Percentiles rank a stretch among this genome's conserved stretches.
phyloP scores from a whole-genome alignment of 2,329 filamentous ascomycete genomes.

The Penicillium sclerotigenum region DNA sequence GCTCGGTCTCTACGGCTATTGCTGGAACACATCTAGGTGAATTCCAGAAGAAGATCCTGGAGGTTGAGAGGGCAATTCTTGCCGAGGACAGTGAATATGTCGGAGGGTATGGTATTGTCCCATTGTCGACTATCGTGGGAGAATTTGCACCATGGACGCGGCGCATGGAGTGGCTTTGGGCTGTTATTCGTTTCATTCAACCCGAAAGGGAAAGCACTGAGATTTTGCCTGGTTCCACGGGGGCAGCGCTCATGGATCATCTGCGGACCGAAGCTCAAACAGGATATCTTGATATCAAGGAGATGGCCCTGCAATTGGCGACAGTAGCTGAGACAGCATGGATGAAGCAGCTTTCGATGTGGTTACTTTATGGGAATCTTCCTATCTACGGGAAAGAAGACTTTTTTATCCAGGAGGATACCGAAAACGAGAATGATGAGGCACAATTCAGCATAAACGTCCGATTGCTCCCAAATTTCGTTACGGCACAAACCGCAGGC shows the following conservation, averaged over 20 bases:
- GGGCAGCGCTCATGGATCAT: slow-evolving; percentile 72
- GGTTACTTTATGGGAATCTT: slow-evolving; percentile 83
- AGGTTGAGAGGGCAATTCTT: slow-evolving; percentile 77
- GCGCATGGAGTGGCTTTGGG: slow-evolving; percentile 81
- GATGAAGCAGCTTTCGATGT: slow-evolving; percentile 85
- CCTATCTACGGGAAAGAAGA: slow-evolving; percentile 75
- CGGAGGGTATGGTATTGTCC: slow-evolving; percentile 89
- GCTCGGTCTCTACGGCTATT: slow-evolving; percentile 79
- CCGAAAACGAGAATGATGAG: slow-evolving; percentile 39
- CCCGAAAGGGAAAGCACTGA: slow-evolving; percentile 35
- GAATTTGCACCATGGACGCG: slow-evolving; percentile 87
- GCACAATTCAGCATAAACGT: slow-evolving; percentile 58
- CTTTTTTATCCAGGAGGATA: slow-evolving; percentile 69
- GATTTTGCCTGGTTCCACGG: slow-evolving; percentile 52
- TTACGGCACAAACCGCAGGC: slow-evolving; percentile 67
- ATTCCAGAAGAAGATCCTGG: slow-evolving; percentile 80
- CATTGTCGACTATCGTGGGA: slow-evolving; percentile 75
- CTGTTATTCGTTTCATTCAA: slow-evolving; percentile 67
- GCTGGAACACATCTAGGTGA: slow-evolving; percentile 68
- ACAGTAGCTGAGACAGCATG: slow-evolving; percentile 80
- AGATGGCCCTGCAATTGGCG: slow-evolving; percentile 69
- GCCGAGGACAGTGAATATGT: slow-evolving; percentile 73
- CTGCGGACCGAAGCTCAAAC: slow-evolving; percentile 76
- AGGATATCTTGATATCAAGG: slow-evolving; percentile 82
- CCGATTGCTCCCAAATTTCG: slow-evolving; percentile 72